phyloP scores from a whole-genome alignment of 2,329 filamentous ascomycete species.

The Claviceps arundinis region DNA sequence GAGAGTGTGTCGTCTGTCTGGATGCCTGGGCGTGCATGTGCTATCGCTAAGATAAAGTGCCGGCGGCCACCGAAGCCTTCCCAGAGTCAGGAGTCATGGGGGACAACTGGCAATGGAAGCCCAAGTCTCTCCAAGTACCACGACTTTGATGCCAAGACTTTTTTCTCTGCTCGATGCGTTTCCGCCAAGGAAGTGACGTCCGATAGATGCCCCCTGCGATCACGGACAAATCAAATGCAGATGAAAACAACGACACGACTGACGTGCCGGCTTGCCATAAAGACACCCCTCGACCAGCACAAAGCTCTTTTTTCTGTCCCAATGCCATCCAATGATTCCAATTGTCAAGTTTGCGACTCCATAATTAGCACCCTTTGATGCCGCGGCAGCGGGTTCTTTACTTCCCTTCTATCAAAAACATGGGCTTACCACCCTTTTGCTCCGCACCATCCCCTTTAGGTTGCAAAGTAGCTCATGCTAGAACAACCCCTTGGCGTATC shows the following conservation, averaged over 20 bases:
- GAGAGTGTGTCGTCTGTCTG: not conserved
- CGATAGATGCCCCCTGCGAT: not conserved
- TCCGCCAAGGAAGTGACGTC: slow-evolving; percentile 5
- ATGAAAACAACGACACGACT: not conserved
- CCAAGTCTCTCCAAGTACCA: slow-evolving; percentile 5
- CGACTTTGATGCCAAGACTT: slow-evolving; percentile 1
- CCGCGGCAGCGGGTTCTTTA: not conserved
- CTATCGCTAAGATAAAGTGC: not conserved
- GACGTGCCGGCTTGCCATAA: too few species aligned
- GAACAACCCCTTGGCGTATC: not conserved
- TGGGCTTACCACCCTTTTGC: not conserved
- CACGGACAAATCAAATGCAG: not conserved
- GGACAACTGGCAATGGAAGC: not conserved
- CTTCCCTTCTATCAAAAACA: not conserved
- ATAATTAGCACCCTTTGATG: not conserved
- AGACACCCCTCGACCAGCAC: not conserved
- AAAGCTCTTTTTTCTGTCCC: not conserved
- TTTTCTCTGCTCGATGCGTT: not conserved
- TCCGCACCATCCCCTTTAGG: slow-evolving; percentile 3
- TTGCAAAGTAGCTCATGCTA: slow-evolving; percentile 3
- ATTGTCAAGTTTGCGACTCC: not conserved
- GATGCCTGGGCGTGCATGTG: not conserved
- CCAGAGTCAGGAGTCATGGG: too few species aligned
- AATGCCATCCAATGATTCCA: not conserved
- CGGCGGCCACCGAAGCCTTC: too few species aligned